Conservation (phyloP, 2,329 filamentous ascomycete genomes). For the Verticillium klebahnii region DNA sequence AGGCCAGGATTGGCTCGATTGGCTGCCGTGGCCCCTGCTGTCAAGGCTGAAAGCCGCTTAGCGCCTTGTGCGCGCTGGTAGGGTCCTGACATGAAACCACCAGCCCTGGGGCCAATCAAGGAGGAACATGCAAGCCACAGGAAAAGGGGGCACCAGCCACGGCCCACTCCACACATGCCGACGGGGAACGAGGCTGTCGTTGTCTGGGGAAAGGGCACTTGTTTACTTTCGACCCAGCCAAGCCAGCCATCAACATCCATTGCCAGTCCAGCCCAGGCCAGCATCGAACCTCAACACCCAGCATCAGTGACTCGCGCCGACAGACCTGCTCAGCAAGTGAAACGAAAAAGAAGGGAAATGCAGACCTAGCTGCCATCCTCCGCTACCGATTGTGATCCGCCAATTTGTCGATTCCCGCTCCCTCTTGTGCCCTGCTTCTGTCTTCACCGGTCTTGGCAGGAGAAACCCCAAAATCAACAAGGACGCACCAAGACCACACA, state of each 20-base stretch:
- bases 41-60: constrained; percentile 9
- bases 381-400: background rate
- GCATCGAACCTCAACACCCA: background rate
- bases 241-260: background rate
- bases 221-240: constrained; percentile 10
- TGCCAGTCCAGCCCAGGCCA: background rate
- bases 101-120: constrained; percentile 2
- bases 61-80: constrained; percentile 3
- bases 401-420: background rate
- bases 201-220: constrained; percentile 14
- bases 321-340: background rate
- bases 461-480: background rate
- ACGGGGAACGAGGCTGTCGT: constrained; percentile 15
- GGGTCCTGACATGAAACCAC: constrained; percentile 11
- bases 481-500: background rate
- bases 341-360: background rate
- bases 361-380: background rate
- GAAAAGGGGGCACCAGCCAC: constrained; percentile 11
- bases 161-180: constrained; percentile 10
- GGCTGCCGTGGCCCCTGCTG: constrained; percentile 7
- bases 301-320: background rate
- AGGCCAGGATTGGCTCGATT: background rate
- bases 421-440: background rate
- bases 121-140: constrained; percentile 9
- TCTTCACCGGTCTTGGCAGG: constrained; percentile 1